phyloP scores from a whole-genome alignment of 2,329 filamentous ascomycete genomes.

The Aspergillus oerlinghausenensis region DNA sequence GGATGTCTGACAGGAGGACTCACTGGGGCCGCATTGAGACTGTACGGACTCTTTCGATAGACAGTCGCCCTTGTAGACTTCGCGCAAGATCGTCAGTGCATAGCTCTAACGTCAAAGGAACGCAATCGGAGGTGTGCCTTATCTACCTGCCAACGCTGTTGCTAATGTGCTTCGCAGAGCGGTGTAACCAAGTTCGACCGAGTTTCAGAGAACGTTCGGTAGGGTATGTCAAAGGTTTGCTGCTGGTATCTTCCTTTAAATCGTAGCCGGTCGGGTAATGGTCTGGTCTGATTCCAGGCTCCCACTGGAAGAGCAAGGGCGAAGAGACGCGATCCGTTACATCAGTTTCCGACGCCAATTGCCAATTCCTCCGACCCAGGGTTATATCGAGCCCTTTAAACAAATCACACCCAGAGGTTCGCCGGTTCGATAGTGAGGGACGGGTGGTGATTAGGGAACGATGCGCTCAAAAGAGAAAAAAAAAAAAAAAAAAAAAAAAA shows the following conservation, averaged over 20 bases:
- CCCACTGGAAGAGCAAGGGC: slow-evolving; percentile 17
- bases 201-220: background rate
- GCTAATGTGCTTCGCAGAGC: background rate
- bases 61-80: background rate
- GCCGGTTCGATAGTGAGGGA: background rate
- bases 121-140: background rate
- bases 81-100: background rate
- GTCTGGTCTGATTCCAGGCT: slow-evolving; percentile 9
- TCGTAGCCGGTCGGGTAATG: background rate
- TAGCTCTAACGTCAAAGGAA: background rate
- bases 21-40: slow-evolving; percentile 35
- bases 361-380: slow-evolving; percentile 2
- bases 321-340: slow-evolving; percentile 21
- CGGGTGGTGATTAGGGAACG: slow-evolving; percentile 1
- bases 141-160: background rate
- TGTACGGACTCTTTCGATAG: background rate
- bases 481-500: background rate
- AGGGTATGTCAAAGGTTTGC: background rate
- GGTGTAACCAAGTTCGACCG: background rate
- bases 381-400: background rate
- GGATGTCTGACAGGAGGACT: slow-evolving; percentile 13
- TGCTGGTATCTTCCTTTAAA: background rate
- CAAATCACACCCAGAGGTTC: background rate
- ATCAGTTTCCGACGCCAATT: slow-evolving; percentile 15
- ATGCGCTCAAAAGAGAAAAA: background rate